phyloP scores from a whole-genome alignment of 2,329 filamentous ascomycete species.

The Dothistroma septosporum region DNA sequence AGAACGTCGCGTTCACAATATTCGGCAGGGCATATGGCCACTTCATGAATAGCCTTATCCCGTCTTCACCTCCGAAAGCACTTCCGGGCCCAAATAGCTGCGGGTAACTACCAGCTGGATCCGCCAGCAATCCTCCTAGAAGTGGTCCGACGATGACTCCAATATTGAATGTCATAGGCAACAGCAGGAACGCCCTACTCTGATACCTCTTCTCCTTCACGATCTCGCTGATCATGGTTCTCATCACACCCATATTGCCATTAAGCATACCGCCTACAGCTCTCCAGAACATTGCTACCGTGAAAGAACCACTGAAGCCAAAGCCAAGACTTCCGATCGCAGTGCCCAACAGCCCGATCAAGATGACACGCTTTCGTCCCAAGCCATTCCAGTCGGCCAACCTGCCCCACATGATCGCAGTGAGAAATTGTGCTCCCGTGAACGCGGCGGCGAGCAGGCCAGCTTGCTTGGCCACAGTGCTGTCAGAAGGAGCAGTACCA shows the following conservation, averaged over 20 bases:
- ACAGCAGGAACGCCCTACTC: conserved; percentile 53
- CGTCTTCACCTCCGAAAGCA: conserved; percentile 52
- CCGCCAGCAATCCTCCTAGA: conserved; percentile 64
- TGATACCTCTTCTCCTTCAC: conserved; percentile 63
- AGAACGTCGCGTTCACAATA: conserved; percentile 59
- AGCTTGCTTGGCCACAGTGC: conserved; percentile 69
- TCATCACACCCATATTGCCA: conserved; percentile 68
- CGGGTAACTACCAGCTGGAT: conserved; percentile 61
- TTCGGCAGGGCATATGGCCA: conserved; percentile 70
- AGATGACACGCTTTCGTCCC: conserved; percentile 72
- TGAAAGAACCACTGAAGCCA: conserved; percentile 63
- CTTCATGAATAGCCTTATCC: conserved; percentile 58
- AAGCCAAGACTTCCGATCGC: conserved; percentile 63
- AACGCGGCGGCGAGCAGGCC: conserved; percentile 76
- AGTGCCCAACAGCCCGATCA: conserved; percentile 72
- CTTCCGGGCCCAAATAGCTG: conserved; percentile 59
- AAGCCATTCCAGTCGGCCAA: conserved; percentile 57
- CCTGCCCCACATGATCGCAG: conserved; percentile 77
- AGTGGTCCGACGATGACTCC: conserved; percentile 47
- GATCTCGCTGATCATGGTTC: conserved; percentile 70
- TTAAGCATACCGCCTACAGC: conserved; percentile 64
- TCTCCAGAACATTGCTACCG: conserved; percentile 60
- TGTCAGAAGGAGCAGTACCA: conserved; percentile 49
- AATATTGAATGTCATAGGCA: conserved; percentile 66
- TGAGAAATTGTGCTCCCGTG: conserved; percentile 75